phyloP scores from a whole-genome alignment of 305 asterid genomes.

The Fraxinus nigra region DNA sequence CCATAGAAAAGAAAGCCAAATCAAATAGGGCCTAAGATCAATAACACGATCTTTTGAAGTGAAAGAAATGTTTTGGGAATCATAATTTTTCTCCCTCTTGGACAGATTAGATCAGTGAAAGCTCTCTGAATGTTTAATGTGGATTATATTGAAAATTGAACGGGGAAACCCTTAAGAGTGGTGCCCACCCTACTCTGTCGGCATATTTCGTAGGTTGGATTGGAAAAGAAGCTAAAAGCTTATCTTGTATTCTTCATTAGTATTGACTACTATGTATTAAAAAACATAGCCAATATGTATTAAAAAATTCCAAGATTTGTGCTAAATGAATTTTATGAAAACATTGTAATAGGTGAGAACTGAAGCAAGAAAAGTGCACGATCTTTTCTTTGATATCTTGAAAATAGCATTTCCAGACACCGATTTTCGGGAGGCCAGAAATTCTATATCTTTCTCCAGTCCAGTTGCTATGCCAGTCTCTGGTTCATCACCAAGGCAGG shows the following conservation, averaged over 20 bases:
- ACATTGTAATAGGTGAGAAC: constrained; percentile 68
- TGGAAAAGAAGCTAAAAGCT: not conserved
- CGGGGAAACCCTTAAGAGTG: not conserved
- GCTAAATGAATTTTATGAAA: constrained; percentile 16
- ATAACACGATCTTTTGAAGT: not conserved
- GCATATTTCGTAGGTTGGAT: not conserved
- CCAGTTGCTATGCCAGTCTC: constrained; percentile 36
- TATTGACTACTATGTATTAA: not conserved
- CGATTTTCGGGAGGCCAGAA: constrained; percentile 82
- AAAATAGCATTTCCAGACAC: constrained; percentile 76
- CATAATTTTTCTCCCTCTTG: not conserved
- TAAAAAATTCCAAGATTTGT: not conserved
- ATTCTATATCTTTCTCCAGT: constrained; percentile 59
- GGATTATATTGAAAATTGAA: not conserved
- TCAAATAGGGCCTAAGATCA: not conserved
- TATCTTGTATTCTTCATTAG: not conserved
- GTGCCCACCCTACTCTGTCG: not conserved
- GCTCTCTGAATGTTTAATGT: not conserved
- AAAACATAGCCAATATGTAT: not conserved
- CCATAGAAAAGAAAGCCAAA: too few species aligned
- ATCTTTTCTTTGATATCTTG: constrained; percentile 92
- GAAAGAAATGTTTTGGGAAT: not conserved
- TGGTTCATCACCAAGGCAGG: constrained; percentile 65
- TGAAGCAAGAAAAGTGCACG: constrained; percentile 93
- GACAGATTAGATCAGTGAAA: not conserved